Percentiles rank a stretch among this genome's conserved stretches.
Conservation (phyloP, 2,329 filamentous ascomycete genomes). For the Fusarium scirpi region DNA sequence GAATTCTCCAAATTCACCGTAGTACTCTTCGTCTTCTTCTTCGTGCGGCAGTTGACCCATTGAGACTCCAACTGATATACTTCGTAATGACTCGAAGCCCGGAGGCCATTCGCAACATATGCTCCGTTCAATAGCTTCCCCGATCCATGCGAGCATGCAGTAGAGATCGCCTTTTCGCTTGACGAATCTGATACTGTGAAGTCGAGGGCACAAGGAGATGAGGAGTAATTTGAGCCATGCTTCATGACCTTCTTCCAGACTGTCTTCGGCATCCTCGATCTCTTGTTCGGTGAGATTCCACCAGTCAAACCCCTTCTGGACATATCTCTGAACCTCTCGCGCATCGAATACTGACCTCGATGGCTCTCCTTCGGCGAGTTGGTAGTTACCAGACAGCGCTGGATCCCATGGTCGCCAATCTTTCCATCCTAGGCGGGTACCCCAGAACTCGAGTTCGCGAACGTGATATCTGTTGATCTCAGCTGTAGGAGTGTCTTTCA, state of each 20-base stretch:
- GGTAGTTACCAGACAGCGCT: not conserved
- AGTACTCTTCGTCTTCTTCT: not conserved
- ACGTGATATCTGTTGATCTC: constrained; percentile 27
- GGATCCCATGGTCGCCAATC: constrained; percentile 28
- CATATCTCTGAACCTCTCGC: not conserved
- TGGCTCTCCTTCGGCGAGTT: not conserved
- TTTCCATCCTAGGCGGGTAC: constrained; percentile 14
- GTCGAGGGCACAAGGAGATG: constrained; percentile 27
- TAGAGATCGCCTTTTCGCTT: not conserved
- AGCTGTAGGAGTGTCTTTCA: not conserved
- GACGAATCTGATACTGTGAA: constrained; percentile 23
- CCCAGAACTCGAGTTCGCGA: constrained; percentile 36
- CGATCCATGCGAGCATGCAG: constrained; percentile 6
- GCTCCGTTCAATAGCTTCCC: constrained; percentile 4
- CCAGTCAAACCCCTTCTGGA: not conserved
- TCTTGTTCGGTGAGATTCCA: constrained; percentile 7
- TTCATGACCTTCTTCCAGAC: constrained; percentile 12
- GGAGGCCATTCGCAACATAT: constrained; percentile 11
- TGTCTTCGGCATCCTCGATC: not conserved
- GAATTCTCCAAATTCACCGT: not conserved
- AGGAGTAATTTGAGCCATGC: constrained; percentile 34
- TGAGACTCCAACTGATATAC: constrained; percentile 10
- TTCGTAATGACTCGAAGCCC: constrained; percentile 27
- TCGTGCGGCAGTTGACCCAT: not conserved
- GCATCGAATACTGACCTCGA: not conserved